Percentiles rank a stretch among this genome's conserved stretches.
phyloP scores from a whole-genome alignment of 345 rosid genomes.

The Rubroshorea leprosula region DNA sequence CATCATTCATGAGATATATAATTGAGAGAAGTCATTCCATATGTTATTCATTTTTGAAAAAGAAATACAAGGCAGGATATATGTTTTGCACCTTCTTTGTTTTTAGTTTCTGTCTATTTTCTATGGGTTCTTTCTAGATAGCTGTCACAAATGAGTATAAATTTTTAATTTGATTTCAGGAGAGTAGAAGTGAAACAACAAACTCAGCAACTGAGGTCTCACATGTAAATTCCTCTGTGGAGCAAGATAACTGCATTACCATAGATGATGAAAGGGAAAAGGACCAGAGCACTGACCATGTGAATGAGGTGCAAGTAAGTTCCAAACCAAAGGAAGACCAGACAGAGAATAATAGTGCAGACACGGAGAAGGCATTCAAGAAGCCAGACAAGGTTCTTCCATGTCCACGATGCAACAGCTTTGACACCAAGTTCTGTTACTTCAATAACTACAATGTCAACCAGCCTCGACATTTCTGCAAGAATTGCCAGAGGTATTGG shows the following conservation, averaged over 20 bases:
- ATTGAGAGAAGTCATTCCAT: too few species aligned
- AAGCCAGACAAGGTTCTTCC: conserved; percentile 71
- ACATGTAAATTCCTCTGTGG: too few species aligned
- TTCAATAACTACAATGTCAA: conserved; percentile 77
- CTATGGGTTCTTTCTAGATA: too few species aligned
- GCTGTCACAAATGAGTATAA: not conserved
- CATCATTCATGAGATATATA: too few species aligned
- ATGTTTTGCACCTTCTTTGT: too few species aligned
- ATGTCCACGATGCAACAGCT: conserved; percentile 73
- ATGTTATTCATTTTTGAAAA: too few species aligned
- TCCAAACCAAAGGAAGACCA: conserved; percentile 27
- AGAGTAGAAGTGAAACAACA: conserved; percentile 15
- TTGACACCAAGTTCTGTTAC: conserved; percentile 73
- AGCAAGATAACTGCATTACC: conserved; percentile 16
- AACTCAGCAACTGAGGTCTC: conserved; percentile 19
- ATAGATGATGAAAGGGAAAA: conserved; percentile 19
- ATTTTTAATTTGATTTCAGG: conserved; percentile 24
- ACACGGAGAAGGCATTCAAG: conserved; percentile 42
- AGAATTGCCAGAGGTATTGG: conserved; percentile 85
- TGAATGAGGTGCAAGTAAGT: conserved; percentile 18
- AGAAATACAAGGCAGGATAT: too few species aligned
- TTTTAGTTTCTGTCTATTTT: too few species aligned
- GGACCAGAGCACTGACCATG: conserved; percentile 6
- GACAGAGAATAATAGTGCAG: conserved; percentile 21
- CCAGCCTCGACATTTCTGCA: conserved; percentile 81